Evolutionary conservation across 2,329 filamentous ascomycete species (phyloP).

Genomic region (Clonostachys chloroleuca): DNA sequence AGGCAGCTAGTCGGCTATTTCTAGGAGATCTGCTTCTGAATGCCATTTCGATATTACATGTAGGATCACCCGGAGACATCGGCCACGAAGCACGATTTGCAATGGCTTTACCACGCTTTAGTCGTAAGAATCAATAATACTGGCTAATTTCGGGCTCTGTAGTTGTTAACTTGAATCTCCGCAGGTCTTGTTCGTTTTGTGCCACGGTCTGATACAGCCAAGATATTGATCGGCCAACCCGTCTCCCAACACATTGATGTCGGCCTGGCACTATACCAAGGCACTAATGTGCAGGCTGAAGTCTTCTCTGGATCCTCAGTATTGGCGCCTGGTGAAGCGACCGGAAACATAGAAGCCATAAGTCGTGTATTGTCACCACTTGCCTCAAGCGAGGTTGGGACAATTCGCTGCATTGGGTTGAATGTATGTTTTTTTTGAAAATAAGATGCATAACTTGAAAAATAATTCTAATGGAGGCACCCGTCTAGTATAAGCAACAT

Average conservation of each 20-base stretch:
- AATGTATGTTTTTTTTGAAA: conserved; percentile 31
- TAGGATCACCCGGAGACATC: too few species aligned
- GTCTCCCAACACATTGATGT: conserved; percentile 48
- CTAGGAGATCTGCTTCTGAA: too few species aligned
- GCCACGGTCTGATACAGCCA: conserved; percentile 41
- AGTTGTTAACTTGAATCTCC: neutral
- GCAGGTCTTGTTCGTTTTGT: conserved; percentile 56
- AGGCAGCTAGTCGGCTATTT: too few species aligned
- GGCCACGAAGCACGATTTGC: too few species aligned
- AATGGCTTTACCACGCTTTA: neutral
- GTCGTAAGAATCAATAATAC: neutral
- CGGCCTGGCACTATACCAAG: conserved; percentile 49
- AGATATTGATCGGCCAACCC: conserved; percentile 52
- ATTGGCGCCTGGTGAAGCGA: conserved; percentile 45
- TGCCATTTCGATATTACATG: too few species aligned
- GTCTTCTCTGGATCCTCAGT: conserved; percentile 56
- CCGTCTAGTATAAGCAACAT: conserved; percentile 24
- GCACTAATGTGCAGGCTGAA: conserved; percentile 49
- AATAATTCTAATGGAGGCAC: conserved; percentile 4
- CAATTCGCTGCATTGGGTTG: conserved; percentile 54
- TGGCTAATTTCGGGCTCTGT: neutral
- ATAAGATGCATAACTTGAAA: conserved; percentile 10
- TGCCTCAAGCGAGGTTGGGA: conserved; percentile 35
- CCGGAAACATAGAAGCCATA: conserved; percentile 38
- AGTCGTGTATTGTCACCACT: conserved; percentile 40